These are phyloP conservation scores for Quercus phellos DNA, from an alignment of 331 rosid species.

Conservation along the genomic window DNA sequence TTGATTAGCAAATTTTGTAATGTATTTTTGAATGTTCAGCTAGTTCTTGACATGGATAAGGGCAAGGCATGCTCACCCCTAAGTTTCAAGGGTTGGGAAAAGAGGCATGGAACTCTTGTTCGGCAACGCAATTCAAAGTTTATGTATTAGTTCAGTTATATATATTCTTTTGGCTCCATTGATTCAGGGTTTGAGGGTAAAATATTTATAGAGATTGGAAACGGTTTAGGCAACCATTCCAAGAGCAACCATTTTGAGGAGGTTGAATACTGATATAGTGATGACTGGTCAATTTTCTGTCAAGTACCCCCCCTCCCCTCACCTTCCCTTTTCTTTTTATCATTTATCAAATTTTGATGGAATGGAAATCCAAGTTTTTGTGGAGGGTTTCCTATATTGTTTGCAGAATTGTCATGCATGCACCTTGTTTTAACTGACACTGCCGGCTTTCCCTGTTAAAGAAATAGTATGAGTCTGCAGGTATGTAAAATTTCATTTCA, in stretches of 20 bases:
- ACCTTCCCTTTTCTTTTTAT: constrained; percentile 7
- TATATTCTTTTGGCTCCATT: constrained; percentile 52
- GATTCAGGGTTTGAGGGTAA: constrained; percentile 35
- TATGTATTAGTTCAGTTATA: constrained; percentile 44
- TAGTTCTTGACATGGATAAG: constrained; percentile 44
- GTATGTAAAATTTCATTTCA: constrained; percentile 13
- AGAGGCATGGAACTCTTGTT: constrained; percentile 34
- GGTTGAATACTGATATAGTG: constrained; percentile 39
- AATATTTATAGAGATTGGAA: constrained; percentile 29
- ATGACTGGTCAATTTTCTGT: constrained; percentile 30
- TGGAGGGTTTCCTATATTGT: constrained; percentile 17
- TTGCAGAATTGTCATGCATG: background rate
- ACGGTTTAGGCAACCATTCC: constrained; percentile 47
- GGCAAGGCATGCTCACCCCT: constrained; percentile 41
- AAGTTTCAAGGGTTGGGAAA: constrained; percentile 41
- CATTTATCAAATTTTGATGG: constrained; percentile 30
- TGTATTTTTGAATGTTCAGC: constrained; percentile 25
- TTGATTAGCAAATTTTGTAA: constrained; percentile 57
- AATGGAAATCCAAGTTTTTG: constrained; percentile 31
- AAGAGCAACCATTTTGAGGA: constrained; percentile 49
- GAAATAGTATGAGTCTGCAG: constrained; percentile 13
- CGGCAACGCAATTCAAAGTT: constrained; percentile 24
- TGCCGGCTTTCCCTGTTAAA: constrained; percentile 20
- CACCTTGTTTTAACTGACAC: constrained; percentile 6
- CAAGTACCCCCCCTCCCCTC: constrained; percentile 6